phyloP scores from a whole-genome alignment of 306 rosid species.

The Lotus japonicus region DNA sequence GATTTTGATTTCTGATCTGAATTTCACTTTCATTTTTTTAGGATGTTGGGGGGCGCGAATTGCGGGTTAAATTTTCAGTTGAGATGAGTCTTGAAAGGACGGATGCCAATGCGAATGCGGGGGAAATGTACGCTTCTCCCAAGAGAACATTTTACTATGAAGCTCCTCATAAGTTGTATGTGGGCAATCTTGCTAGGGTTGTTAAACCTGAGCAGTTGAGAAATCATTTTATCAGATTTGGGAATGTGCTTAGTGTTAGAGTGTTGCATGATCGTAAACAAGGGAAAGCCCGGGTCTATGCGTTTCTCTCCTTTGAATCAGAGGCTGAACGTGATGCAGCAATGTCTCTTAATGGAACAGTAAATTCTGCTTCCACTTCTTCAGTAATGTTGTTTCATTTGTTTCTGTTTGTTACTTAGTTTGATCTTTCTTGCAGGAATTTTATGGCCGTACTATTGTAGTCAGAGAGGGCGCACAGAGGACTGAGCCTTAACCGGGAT shows the following conservation, averaged over 20 bases:
- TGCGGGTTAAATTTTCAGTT: slow-evolving; percentile 43
- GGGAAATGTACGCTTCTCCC: slow-evolving; percentile 30
- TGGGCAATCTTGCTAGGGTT: slow-evolving; percentile 48
- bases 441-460: slow-evolving; percentile 32
- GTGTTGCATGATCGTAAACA: slow-evolving; percentile 43
- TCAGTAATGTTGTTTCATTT: background rate
- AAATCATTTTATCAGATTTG: slow-evolving; percentile 40
- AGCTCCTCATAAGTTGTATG: slow-evolving; percentile 47
- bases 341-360: slow-evolving; percentile 41
- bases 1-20: background rate
- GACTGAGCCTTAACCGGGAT: background rate
- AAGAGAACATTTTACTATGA: slow-evolving; percentile 38
- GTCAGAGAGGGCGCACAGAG: slow-evolving; percentile 38
- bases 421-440: slow-evolving; percentile 35
- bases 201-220: slow-evolving; percentile 39
- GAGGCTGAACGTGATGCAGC: slow-evolving; percentile 49
- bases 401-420: background rate
- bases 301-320: slow-evolving; percentile 47
- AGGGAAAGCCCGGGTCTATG: slow-evolving; percentile 40
- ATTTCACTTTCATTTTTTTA: background rate
- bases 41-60: slow-evolving; percentile 48
- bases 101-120: too few relatives aligned
- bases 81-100: slow-evolving; percentile 23
- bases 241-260: slow-evolving; percentile 44
- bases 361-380: slow-evolving; percentile 11